Conservation (phyloP, 306 rosid species). For the Clitoria ternatea region DNA sequence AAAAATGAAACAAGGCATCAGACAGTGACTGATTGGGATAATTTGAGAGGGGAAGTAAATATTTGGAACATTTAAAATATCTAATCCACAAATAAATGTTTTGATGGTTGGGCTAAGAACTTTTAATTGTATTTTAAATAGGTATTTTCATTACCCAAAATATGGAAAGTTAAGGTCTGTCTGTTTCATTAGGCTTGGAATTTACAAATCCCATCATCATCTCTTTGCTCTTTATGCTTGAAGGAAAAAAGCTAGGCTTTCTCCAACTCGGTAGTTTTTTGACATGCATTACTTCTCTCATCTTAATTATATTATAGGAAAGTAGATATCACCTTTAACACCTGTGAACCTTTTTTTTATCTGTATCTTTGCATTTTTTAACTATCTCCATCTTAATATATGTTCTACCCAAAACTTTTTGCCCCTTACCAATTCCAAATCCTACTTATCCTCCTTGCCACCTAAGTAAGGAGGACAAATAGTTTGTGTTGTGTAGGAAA, state of each 20-base stretch:
- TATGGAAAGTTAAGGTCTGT: neutral
- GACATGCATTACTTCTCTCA: neutral
- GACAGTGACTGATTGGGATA: neutral
- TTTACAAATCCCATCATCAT: neutral
- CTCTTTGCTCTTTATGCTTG: neutral
- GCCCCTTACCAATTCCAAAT: too few species aligned
- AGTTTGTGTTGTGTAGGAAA: neutral
- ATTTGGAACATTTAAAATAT: neutral
- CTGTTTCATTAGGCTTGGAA: neutral
- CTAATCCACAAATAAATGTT: neutral
- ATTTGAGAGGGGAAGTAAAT: neutral
- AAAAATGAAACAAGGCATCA: neutral
- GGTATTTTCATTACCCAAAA: neutral
- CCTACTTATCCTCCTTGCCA: too few species aligned
- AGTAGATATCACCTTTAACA: neutral
- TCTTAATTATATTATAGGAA: neutral
- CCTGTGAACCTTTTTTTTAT: neutral
- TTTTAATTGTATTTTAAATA: neutral
- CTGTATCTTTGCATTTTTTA: neutral
- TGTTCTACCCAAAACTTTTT: neutral
- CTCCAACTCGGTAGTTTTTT: neutral
- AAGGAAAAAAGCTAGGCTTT: neutral
- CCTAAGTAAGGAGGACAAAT: too few species aligned
- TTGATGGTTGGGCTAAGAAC: neutral
- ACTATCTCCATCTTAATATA: neutral